Percentiles rank a stretch among this genome's conserved stretches.
These are phyloP conservation scores for Podospora comata DNA, from an alignment of 495 filamentous ascomycete genomes.

Conservation along the genomic window DNA sequence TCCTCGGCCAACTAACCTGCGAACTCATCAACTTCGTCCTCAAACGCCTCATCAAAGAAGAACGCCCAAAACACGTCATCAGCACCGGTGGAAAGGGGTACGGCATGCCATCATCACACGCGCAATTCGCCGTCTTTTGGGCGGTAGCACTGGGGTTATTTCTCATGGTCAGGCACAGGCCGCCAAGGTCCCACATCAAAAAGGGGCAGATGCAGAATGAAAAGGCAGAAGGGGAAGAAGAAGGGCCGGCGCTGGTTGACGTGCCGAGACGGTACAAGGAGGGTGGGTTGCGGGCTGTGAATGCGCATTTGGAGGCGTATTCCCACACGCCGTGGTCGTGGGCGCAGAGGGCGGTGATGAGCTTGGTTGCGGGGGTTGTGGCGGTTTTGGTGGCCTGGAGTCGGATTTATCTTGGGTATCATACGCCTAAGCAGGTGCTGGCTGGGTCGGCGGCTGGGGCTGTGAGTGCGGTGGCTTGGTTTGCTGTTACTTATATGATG, in stretches of 20 bases:
- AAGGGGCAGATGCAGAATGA: not conserved
- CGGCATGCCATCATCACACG: constrained; percentile 98
- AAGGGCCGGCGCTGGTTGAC: not conserved
- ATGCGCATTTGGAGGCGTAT: constrained; percentile 31
- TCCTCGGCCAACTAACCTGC: constrained; percentile 86
- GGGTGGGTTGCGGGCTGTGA: constrained; percentile 22
- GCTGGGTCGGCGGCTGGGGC: constrained; percentile 72
- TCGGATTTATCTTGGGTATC: constrained; percentile 88
- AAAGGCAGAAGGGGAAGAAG: not conserved
- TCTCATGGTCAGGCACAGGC: constrained; percentile 71
- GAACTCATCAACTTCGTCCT: constrained; percentile 89
- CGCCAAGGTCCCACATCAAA: constrained; percentile 27
- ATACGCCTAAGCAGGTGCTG: constrained; percentile 82
- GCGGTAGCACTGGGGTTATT: constrained; percentile 78
- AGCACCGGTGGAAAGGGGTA: constrained; percentile 79
- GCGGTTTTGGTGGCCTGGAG: constrained; percentile 74
- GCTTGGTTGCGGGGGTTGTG: constrained; percentile 52
- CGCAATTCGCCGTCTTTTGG: constrained; percentile 91
- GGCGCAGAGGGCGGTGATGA: constrained; percentile 54
- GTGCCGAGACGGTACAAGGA: constrained; percentile 14
- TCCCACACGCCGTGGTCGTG: constrained; percentile 53
- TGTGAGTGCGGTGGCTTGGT: constrained; percentile 75
- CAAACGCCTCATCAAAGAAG: constrained; percentile 88
- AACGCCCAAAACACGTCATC: constrained; percentile 74
- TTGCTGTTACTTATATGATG: constrained; percentile 60